Conservation (phyloP, 2,329 filamentous ascomycete species). For the Anisogramma anomala region DNA sequence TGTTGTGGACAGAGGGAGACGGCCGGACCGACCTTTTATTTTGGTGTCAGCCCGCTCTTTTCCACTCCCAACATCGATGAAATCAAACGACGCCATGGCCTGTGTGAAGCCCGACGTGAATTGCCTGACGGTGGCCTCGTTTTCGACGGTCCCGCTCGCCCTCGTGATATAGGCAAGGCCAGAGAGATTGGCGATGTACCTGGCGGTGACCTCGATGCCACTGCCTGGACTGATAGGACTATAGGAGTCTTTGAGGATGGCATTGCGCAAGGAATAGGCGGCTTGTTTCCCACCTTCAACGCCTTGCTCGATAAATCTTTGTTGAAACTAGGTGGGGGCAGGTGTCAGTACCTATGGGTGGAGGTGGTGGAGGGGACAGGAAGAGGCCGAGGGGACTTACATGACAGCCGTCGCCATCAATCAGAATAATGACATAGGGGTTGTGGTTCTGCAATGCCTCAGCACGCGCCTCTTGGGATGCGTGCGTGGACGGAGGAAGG, state of each 20-base stretch:
- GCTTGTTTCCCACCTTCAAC: constrained; percentile 43
- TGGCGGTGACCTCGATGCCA: constrained; percentile 43
- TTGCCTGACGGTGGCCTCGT: constrained; percentile 36
- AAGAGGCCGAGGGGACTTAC: constrained; percentile 14
- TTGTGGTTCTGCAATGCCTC: constrained; percentile 36
- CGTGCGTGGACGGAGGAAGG: background rate
- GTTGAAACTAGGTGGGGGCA: constrained; percentile 43
- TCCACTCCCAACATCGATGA: constrained; percentile 48
- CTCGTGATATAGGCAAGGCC: constrained; percentile 39
- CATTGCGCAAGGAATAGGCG: constrained; percentile 36
- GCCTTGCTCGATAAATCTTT: constrained; percentile 41
- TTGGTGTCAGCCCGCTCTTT: constrained; percentile 50
- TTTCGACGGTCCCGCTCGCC: constrained; percentile 34
- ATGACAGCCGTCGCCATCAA: constrained; percentile 47
- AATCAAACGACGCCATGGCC: constrained; percentile 48
- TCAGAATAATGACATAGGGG: constrained; percentile 47
- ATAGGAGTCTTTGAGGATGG: constrained; percentile 35
- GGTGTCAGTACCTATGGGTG: background rate
- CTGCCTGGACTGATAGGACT: constrained; percentile 31
- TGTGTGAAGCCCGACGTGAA: constrained; percentile 51
- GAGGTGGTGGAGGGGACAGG: background rate
- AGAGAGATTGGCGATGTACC: constrained; percentile 43
- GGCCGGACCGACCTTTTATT: constrained; percentile 38
- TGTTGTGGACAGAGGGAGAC: background rate
- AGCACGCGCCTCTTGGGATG: constrained; percentile 6